phyloP scores from a whole-genome alignment of 2,329 filamentous ascomycete species.

The Aspergillus cejpii region DNA sequence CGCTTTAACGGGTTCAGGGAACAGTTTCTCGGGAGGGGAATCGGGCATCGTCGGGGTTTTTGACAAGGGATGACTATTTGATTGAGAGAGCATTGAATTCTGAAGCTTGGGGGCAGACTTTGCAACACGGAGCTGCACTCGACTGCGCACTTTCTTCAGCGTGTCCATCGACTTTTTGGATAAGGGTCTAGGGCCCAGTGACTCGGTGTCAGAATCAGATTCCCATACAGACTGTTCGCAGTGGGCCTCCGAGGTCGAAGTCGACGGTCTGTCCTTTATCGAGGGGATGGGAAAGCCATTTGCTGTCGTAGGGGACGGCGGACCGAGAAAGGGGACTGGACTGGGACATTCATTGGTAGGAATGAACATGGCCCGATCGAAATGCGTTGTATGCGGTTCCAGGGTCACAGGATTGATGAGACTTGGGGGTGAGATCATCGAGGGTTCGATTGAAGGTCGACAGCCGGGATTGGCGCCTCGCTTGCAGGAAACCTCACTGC shows the following conservation, averaged over 20 bases:
- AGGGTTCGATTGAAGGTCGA: constrained; percentile 31
- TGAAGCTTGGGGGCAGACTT: constrained; percentile 34
- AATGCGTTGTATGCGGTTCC: constrained; percentile 36
- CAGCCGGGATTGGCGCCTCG: constrained; percentile 21
- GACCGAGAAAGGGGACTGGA: constrained; percentile 30
- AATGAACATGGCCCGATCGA: constrained; percentile 38
- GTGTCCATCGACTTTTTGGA: constrained; percentile 36
- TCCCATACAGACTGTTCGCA: constrained; percentile 39
- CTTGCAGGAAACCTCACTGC: constrained; percentile 15
- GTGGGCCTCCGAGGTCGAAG: constrained; percentile 28
- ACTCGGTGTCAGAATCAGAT: constrained; percentile 36
- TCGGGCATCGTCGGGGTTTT: constrained; percentile 29
- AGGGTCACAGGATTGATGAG: constrained; percentile 36
- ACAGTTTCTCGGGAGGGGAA: constrained; percentile 13
- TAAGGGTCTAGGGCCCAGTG: constrained; percentile 29
- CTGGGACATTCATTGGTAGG: constrained; percentile 34
- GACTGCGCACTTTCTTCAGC: constrained; percentile 37
- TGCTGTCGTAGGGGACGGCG: constrained; percentile 28
- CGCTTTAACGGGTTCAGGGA: constrained; percentile 13
- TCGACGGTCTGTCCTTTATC: constrained; percentile 28
- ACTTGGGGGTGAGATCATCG: constrained; percentile 36
- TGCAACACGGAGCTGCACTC: constrained; percentile 34
- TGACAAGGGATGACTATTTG: constrained; percentile 18
- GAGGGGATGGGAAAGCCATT: constrained; percentile 25
- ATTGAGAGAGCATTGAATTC: constrained; percentile 16